Evolutionary conservation across 805 yeast genomes (phyloP).

Genomic region (Cyberlindnera petersonii): DNA sequence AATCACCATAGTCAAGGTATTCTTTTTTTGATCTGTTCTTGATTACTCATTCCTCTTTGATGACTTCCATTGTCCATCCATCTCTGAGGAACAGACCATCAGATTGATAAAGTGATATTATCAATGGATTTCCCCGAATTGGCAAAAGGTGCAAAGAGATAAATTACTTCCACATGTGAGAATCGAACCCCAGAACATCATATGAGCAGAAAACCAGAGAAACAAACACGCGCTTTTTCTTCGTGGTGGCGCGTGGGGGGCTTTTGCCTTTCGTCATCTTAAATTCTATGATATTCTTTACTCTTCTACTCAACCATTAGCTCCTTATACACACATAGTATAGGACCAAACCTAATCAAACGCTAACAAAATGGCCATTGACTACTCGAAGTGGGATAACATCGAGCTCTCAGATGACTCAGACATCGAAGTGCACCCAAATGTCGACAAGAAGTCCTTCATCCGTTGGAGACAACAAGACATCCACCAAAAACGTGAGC

Average conservation of each 20-base stretch:
- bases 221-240: too few species aligned
- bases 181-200: too few species aligned
- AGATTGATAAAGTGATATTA: neutral
- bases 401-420: slow-evolving; percentile 95
- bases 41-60: too few species aligned
- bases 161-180: neutral
- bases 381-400: slow-evolving; percentile 97
- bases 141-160: neutral
- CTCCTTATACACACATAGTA: too few species aligned
- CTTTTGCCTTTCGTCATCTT: too few species aligned
- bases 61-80: too few species aligned
- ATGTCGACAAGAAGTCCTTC: slow-evolving; percentile 90
- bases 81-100: too few species aligned
- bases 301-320: neutral
- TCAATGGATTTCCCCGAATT: slow-evolving; percentile 3
- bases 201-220: too few species aligned
- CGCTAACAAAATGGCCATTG: slow-evolving; percentile 62
- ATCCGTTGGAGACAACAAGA: slow-evolving; percentile 96
- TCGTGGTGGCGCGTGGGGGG: too few species aligned
- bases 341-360: neutral
- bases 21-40: too few species aligned
- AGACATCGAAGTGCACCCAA: slow-evolving; percentile 96
- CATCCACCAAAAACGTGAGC: slow-evolving; percentile 87
- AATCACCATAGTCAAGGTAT: too few species aligned
- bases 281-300: too few species aligned